Evolutionary conservation across 768 basidiomycete genomes (phyloP).

Genomic region (Boletus reticuloceps): DNA sequence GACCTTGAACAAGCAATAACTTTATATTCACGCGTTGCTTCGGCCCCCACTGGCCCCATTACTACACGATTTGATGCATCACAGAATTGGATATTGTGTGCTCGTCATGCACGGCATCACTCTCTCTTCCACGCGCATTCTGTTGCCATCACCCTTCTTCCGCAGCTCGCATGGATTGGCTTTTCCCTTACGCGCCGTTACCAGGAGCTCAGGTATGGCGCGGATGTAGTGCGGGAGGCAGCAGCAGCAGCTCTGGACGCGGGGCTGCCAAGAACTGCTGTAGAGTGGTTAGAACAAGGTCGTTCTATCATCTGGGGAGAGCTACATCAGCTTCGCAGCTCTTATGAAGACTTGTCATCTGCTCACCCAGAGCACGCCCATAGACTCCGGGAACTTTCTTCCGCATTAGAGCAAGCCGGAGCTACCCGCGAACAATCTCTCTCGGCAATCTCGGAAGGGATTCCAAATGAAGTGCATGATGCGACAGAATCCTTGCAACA

Average conservation of each 20-base stretch:
- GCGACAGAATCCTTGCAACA: too few species aligned
- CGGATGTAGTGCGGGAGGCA: conserved; percentile 19
- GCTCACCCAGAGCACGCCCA: conserved; percentile 8
- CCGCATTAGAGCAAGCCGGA: not conserved
- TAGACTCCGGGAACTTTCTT: not conserved
- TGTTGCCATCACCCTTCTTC: conserved; percentile 18
- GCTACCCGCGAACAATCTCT: not conserved
- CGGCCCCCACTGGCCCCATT: not conserved
- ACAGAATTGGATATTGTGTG: conserved; percentile 2
- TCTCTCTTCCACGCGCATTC: conserved; percentile 20
- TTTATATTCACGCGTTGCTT: not conserved
- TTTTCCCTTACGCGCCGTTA: not conserved
- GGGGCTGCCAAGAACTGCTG: not conserved
- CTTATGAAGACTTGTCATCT: conserved; percentile 3
- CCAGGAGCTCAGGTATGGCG: not conserved
- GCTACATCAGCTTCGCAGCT: conserved; percentile 11
- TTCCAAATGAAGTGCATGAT: too few species aligned
- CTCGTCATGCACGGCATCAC: not conserved
- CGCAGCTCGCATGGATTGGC: conserved; percentile 11
- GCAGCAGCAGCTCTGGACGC: conserved; percentile 21
- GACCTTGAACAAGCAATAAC: not conserved
- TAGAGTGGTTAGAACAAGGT: conserved; percentile 18
- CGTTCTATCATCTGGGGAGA: conserved; percentile 15
- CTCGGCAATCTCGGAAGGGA: not conserved
- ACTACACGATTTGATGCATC: conserved; percentile 2